phyloP scores from a whole-genome alignment of 2,329 filamentous ascomycete species.

The Pseudocercospora ulei region DNA sequence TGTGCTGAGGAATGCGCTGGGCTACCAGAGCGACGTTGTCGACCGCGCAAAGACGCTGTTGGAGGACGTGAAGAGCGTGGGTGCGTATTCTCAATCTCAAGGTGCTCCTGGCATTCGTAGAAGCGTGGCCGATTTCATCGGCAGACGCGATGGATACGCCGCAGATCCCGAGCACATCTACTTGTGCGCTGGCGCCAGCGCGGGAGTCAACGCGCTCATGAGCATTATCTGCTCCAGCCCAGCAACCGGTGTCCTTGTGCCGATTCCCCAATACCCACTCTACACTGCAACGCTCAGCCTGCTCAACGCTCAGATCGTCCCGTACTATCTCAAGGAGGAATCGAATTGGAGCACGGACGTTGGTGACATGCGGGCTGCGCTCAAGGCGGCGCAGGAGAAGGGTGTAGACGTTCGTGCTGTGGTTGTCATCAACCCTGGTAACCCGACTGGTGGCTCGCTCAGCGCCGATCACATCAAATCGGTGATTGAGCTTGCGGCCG shows the following conservation, averaged over 20 bases:
- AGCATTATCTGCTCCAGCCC: constrained; percentile 73
- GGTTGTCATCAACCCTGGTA: constrained; percentile 96
- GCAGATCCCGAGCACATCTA: constrained; percentile 75
- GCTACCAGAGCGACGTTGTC: constrained; percentile 83
- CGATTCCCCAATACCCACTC: constrained; percentile 94
- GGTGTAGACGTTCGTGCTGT: constrained; percentile 85
- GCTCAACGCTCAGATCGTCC: constrained; percentile 75
- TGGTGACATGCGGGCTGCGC: constrained; percentile 60
- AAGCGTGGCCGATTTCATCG: constrained; percentile 85
- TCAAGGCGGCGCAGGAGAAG: constrained; percentile 62
- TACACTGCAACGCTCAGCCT: constrained; percentile 89
- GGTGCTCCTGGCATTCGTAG: constrained; percentile 78
- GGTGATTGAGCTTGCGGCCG: constrained; percentile 76
- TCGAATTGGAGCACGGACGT: constrained; percentile 82
- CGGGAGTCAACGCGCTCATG: constrained; percentile 87
- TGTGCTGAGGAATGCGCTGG: constrained; percentile 62
- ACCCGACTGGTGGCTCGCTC: constrained; percentile 86
- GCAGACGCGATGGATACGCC: constrained; percentile 77
- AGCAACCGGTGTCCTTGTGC: constrained; percentile 75
- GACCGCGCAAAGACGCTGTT: constrained; percentile 72
- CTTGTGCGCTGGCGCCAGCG: constrained; percentile 82
- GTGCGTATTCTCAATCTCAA: constrained; percentile 90
- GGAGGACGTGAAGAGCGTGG: constrained; percentile 76
- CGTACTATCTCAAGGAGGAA: constrained; percentile 85
- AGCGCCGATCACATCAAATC: constrained; percentile 66